phyloP scores from a whole-genome alignment of 148 eudicot genomes.

The Linanthus parryae region DNA sequence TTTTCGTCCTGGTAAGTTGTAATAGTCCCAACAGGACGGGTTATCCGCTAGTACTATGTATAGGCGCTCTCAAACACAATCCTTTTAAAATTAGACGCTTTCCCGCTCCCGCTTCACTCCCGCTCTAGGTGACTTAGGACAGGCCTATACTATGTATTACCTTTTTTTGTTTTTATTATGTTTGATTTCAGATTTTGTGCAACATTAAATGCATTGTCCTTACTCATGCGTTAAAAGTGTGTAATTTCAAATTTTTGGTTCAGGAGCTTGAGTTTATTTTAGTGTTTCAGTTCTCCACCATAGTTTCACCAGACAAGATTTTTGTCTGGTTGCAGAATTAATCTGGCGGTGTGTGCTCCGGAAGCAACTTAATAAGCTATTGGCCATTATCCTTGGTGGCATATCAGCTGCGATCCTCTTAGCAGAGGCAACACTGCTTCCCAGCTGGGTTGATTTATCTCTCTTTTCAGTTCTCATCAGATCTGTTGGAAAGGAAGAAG shows the following conservation, averaged over 20 bases:
- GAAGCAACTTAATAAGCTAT: constrained; percentile 62
- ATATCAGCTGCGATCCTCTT: constrained; percentile 96
- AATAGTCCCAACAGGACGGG: no score
- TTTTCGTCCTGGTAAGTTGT: no score
- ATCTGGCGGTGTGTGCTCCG: constrained; percentile 79
- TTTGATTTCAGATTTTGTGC: no score
- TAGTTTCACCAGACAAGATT: no score
- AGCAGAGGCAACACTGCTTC: constrained; percentile 92
- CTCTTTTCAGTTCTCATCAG: constrained; percentile 83
- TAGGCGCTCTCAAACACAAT: no score
- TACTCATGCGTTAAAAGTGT: background rate
- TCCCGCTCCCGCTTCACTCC: no score
- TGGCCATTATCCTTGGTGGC: constrained; percentile 87
- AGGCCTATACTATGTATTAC: no score
- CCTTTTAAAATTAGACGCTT: no score
- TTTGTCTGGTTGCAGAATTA: constrained; percentile 47
- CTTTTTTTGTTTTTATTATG: no score
- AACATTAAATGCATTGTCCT: background rate
- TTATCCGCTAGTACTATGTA: no score
- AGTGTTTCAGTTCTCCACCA: no score
- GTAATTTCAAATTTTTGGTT: background rate
- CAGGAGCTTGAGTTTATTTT: background rate
- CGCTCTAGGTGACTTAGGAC: no score
- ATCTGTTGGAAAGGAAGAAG: constrained; percentile 62
- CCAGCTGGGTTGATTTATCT: constrained; percentile 80